A percentile compares a stretch with the other conserved stretches of the same genome.
These are phyloP conservation scores for Calonectria pseudoreteaudii DNA, from an alignment of 2,329 filamentous ascomycete genomes.

Conservation along the genomic window DNA sequence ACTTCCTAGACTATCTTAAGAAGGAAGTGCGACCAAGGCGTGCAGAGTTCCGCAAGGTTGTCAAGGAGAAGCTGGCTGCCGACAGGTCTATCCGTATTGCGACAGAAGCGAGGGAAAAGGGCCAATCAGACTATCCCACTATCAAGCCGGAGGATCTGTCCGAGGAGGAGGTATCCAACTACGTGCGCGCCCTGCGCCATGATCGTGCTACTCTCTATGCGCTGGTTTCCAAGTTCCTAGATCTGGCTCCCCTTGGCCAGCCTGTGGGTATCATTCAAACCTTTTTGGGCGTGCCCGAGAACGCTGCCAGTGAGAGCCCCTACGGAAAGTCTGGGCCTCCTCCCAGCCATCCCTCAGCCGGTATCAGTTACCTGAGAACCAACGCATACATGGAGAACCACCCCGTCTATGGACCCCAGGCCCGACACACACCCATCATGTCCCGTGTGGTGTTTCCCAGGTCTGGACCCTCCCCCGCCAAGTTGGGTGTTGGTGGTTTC, in stretches of 20 bases:
- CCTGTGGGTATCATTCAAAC: constrained; percentile 44
- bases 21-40: constrained; percentile 66
- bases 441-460: constrained; percentile 64
- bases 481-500: constrained; percentile 68
- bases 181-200: constrained; percentile 64
- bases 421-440: constrained; percentile 59
- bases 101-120: constrained; percentile 54
- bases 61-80: constrained; percentile 62
- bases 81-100: constrained; percentile 56
- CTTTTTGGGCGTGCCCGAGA: constrained; percentile 39
- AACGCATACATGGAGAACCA: constrained; percentile 68
- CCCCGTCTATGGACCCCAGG: constrained; percentile 70
- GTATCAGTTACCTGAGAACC: constrained; percentile 71
- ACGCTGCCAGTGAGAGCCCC: constrained; percentile 50
- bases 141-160: constrained; percentile 55
- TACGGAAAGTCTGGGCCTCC: constrained; percentile 69
- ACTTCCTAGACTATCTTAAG: constrained; percentile 68
- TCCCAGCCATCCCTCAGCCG: constrained; percentile 70
- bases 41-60: constrained; percentile 64
- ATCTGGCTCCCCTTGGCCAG: constrained; percentile 66
- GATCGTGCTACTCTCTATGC: constrained; percentile 64
- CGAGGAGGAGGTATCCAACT: constrained; percentile 63
- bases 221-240: constrained; percentile 70
- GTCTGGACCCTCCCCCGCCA: constrained; percentile 48
- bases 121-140: constrained; percentile 42